phyloP scores from a whole-genome alignment of 2,329 filamentous ascomycete species.

The Aureobasidium sp. region DNA sequence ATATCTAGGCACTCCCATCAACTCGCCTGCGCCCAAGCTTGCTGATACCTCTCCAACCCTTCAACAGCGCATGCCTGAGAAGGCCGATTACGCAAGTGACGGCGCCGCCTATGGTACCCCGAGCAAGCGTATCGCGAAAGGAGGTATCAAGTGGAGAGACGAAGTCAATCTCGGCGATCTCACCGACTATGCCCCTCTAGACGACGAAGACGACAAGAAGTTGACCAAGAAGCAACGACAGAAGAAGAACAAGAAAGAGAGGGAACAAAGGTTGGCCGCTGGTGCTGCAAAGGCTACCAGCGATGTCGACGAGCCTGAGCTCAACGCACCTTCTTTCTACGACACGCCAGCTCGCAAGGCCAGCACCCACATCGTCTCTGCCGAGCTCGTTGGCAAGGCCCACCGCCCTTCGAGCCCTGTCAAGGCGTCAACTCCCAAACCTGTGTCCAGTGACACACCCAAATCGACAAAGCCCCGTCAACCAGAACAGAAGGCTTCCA shows the following conservation, averaged over 20 bases:
- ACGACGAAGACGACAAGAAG: conserved; percentile 18
- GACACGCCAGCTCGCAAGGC: conserved; percentile 31
- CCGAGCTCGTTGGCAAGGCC: not conserved
- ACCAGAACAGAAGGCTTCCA: not conserved
- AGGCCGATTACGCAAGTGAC: conserved; percentile 37
- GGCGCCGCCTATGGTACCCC: conserved; percentile 31
- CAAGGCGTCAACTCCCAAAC: not conserved
- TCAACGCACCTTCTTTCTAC: conserved; percentile 20
- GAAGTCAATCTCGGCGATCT: conserved; percentile 20
- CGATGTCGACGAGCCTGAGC: conserved; percentile 33
- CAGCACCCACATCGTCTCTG: conserved; percentile 25
- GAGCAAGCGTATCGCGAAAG: conserved; percentile 18
- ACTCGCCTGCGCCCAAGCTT: conserved; percentile 14
- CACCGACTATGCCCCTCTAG: conserved; percentile 17
- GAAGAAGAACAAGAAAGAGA: conserved; percentile 29
- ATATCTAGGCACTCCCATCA: conserved; percentile 33
- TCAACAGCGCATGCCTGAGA: conserved; percentile 20
- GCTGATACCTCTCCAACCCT: conserved; percentile 17
- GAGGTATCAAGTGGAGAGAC: conserved; percentile 22
- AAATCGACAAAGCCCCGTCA: not conserved
- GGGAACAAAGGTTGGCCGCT: conserved; percentile 22
- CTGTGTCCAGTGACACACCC: not conserved
- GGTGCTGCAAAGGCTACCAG: conserved; percentile 22
- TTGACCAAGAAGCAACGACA: conserved; percentile 33
- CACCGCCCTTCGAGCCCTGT: not conserved